Conservation (phyloP, 306 rosid genomes). For the Ziziphus jujuba region DNA sequence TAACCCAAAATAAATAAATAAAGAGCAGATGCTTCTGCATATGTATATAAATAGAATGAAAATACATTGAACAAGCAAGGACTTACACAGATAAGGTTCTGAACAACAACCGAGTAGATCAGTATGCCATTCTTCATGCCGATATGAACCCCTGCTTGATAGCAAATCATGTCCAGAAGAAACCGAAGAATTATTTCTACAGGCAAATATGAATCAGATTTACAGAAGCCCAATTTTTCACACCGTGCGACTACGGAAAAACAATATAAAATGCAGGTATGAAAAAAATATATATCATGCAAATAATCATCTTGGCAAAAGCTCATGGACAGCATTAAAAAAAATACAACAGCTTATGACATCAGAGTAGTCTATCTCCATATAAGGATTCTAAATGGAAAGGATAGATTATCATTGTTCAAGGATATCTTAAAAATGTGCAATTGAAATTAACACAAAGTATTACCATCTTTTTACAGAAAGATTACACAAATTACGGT, state of each 20-base stretch:
- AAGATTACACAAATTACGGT: neutral
- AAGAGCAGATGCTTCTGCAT: neutral
- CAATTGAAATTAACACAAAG: constrained; percentile 13
- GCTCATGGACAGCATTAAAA: too few relatives aligned
- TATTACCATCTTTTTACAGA: constrained; percentile 5
- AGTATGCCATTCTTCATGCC: constrained; percentile 77
- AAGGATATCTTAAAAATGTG: too few relatives aligned
- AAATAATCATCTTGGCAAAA: neutral
- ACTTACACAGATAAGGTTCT: constrained; percentile 86
- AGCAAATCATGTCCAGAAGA: constrained; percentile 62
- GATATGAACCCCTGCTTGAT: constrained; percentile 62
- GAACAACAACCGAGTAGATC: constrained; percentile 97
- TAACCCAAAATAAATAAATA: too few relatives aligned
- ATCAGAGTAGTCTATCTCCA: too few relatives aligned
- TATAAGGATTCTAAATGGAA: too few relatives aligned
- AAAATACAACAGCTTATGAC: too few relatives aligned
- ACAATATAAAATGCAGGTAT: neutral
- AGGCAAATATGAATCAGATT: constrained; percentile 17
- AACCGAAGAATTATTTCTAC: constrained; percentile 54
- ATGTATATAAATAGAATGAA: neutral
- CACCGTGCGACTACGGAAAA: neutral
- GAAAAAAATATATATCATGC: neutral
- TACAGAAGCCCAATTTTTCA: neutral
- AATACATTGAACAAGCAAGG: neutral
- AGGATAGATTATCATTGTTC: too few relatives aligned